These are phyloP conservation scores for Dactylis glomerata DNA, from an alignment of 176 grass and related monocot genomes.

Conservation along the genomic window DNA sequence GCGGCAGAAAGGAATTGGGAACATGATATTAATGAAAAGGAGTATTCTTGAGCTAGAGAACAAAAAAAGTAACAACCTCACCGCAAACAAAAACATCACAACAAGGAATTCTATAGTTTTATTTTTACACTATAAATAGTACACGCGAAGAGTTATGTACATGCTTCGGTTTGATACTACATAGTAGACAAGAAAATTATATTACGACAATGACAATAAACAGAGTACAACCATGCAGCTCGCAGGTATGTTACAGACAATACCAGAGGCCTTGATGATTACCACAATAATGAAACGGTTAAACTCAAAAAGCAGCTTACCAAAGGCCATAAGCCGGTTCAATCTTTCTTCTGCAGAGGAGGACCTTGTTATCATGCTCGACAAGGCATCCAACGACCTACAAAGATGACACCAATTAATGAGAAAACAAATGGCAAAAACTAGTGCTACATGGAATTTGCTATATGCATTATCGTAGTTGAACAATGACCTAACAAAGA, in stretches of 20 bases:
- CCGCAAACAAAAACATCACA: not conserved
- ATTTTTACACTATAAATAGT: not conserved
- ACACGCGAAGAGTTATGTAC: not conserved
- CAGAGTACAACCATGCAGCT: not conserved
- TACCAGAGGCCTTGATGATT: not conserved
- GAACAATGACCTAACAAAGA: not conserved
- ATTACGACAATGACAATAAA: not conserved
- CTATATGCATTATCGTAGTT: not conserved
- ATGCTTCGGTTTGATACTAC: not conserved
- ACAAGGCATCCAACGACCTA: slow-evolving; percentile 96
- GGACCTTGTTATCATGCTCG: slow-evolving; percentile 92
- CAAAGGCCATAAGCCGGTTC: slow-evolving; percentile 94
- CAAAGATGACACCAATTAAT: not conserved
- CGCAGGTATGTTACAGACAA: not conserved
- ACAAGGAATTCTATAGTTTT: not conserved
- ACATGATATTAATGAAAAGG: not conserved
- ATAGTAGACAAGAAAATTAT: not conserved
- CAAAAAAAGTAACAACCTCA: not conserved
- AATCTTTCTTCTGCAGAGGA: slow-evolving; percentile 96
- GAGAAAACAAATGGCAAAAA: not conserved
- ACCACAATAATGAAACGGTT: not conserved
- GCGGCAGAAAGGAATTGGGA: not conserved
- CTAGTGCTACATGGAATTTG: not conserved
- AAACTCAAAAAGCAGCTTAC: slow-evolving; percentile 30
- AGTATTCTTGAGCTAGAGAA: not conserved